Percentiles rank a stretch among this genome's conserved stretches.
These are phyloP conservation scores for Coemansia interrupta DNA, from an alignment of 192 early-diverging fungal genomes.

Conservation along the genomic window DNA sequence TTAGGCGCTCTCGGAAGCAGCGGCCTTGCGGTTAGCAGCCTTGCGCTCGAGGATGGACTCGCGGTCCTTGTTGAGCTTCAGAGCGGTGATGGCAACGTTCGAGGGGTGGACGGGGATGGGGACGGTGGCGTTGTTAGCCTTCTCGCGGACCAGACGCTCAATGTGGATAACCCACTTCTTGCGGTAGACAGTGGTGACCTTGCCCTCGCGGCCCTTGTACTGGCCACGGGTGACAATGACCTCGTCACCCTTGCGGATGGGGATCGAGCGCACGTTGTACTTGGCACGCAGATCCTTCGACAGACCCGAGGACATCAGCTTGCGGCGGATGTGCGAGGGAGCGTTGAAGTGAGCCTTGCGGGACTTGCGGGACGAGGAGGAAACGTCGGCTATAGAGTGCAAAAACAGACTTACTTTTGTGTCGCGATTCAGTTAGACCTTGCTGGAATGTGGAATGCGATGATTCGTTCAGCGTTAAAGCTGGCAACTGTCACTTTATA, in stretches of 20 bases:
- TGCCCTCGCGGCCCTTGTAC: constrained; percentile 96
- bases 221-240: constrained; percentile 91
- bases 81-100: constrained; percentile 94
- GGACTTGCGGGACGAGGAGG: constrained; percentile 86
- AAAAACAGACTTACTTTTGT: not conserved
- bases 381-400: constrained; percentile 63
- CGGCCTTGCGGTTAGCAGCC: constrained; percentile 52
- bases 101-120: constrained; percentile 95
- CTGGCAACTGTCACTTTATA: constrained; percentile 39
- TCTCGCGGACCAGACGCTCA: constrained; percentile 94
- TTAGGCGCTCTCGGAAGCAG: constrained; percentile 37
- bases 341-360: constrained; percentile 99
- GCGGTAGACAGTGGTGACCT: constrained; percentile 95
- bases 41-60: constrained; percentile 87
- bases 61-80: constrained; percentile 97
- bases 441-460: not conserved
- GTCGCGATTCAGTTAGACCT: not conserved
- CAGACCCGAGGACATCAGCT: constrained; percentile 94
- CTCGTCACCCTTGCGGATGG: constrained; percentile 97
- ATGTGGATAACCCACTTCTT: constrained; percentile 99
- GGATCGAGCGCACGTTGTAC: constrained; percentile 94
- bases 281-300: constrained; percentile 98
- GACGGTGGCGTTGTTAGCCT: constrained; percentile 92
- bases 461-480: constrained; percentile 47
- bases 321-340: constrained; percentile 87